Conservation (phyloP, 1,139 yeast genomes). For the Blastobotrys arbuscula region DNA sequence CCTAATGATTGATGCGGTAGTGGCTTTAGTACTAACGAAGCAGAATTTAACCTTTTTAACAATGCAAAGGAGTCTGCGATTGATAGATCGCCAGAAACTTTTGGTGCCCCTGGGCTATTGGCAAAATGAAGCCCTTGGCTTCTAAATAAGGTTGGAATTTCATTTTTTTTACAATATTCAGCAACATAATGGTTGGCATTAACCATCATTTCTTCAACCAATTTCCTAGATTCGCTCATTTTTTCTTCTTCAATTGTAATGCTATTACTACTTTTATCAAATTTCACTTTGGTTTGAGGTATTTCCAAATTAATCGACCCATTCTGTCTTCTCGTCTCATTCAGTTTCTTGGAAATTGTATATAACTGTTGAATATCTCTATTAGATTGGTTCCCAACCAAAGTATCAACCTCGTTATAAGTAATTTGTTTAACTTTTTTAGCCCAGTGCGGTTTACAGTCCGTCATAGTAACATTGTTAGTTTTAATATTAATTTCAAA, state of each 20-base stretch:
- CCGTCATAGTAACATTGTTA: conserved; percentile 24
- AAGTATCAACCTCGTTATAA: conserved; percentile 45
- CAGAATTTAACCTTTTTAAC: conserved; percentile 15
- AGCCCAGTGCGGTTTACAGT: conserved; percentile 37
- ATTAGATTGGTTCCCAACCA: conserved; percentile 28
- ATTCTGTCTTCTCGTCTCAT: conserved; percentile 20
- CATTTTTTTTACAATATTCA: conserved; percentile 39
- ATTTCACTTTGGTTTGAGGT: conserved; percentile 15
- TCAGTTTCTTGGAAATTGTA: conserved; percentile 34
- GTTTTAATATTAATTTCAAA: conserved; percentile 28
- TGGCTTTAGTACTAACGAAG: conserved; percentile 36
- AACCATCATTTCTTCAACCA: conserved; percentile 83
- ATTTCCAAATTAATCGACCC: conserved; percentile 18
- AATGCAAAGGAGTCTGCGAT: conserved; percentile 1
- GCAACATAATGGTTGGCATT: conserved; percentile 65
- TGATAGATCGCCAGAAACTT: conserved; percentile 13
- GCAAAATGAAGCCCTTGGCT: conserved; percentile 41
- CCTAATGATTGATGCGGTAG: conserved; percentile 62
- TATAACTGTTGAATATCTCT: conserved; percentile 37
- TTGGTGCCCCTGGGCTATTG: conserved; percentile 16
- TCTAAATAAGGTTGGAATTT: conserved; percentile 56
- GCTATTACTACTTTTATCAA: conserved; percentile 12
- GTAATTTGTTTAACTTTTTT: conserved; percentile 44
- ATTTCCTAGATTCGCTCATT: conserved; percentile 18
- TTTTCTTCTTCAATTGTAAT: conserved; percentile 4